Evolutionary conservation across 805 yeast genomes (phyloP).

Genomic region (Nakazawaea laoshanensis): DNA sequence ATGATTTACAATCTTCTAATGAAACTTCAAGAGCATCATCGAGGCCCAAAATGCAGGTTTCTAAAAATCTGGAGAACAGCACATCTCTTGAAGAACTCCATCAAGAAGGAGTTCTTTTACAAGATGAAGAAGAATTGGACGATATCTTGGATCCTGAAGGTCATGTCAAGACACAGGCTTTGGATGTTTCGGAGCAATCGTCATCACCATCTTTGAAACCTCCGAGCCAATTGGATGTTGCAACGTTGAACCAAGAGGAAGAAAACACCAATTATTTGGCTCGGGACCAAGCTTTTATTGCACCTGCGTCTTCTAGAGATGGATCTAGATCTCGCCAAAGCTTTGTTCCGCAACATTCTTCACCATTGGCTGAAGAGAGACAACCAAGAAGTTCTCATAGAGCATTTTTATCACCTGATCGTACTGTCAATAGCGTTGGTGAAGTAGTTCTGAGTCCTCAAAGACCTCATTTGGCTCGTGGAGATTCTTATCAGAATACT

Average conservation of each 20-base stretch:
- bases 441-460: slow-evolving; percentile 20
- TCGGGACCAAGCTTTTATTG: slow-evolving; percentile 20
- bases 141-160: slow-evolving; percentile 46
- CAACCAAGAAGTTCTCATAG: slow-evolving; percentile 9
- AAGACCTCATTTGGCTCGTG: slow-evolving; percentile 66
- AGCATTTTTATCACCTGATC: slow-evolving; percentile 11
- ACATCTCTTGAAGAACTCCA: slow-evolving; percentile 25
- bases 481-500: slow-evolving; percentile 65
- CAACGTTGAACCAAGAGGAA: slow-evolving; percentile 7
- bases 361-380: slow-evolving; percentile 11
- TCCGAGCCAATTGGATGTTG: slow-evolving; percentile 9
- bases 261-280: slow-evolving; percentile 14
- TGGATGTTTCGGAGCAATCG: slow-evolving; percentile 21
- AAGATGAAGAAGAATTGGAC: slow-evolving; percentile 51
- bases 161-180: slow-evolving; percentile 38
- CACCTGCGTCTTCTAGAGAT: slow-evolving; percentile 22
- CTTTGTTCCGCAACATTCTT: too few species aligned
- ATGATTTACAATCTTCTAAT: not conserved
- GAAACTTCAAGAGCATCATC: slow-evolving; percentile 16
- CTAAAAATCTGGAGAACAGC: slow-evolving; percentile 31
- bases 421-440: slow-evolving; percentile 12
- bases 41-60: slow-evolving; percentile 31
- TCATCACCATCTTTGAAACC: slow-evolving; percentile 5
- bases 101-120: slow-evolving; percentile 44
- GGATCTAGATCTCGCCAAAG: slow-evolving; percentile 12